Evolutionary conservation across 495 filamentous ascomycete species (phyloP).

Genomic region (Penicillium malachiteum): DNA sequence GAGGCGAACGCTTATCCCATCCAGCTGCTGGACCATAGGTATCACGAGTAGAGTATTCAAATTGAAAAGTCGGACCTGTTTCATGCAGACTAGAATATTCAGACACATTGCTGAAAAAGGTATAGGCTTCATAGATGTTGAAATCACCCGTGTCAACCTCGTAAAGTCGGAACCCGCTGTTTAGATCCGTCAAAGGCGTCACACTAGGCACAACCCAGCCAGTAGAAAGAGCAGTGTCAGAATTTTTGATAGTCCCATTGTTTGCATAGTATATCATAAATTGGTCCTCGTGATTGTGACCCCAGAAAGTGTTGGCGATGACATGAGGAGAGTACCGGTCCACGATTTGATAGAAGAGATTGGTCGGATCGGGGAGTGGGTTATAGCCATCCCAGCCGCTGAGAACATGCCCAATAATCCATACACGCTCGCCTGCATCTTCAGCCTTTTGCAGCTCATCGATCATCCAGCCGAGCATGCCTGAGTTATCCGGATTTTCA

Average conservation of each 20-base stretch:
- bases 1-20: slow-evolving; percentile 48
- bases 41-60: slow-evolving; percentile 58
- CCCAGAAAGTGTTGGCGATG: slow-evolving; percentile 56
- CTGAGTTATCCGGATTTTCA: slow-evolving; percentile 49
- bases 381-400: slow-evolving; percentile 53
- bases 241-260: slow-evolving; percentile 42
- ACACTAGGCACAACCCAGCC: slow-evolving; percentile 55
- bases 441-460: slow-evolving; percentile 53
- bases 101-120: slow-evolving; percentile 51
- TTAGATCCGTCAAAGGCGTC: slow-evolving; percentile 54
- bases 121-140: slow-evolving; percentile 52
- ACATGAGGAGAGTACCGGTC: slow-evolving; percentile 56
- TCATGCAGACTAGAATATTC: slow-evolving; percentile 35
- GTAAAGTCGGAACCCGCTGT: slow-evolving; percentile 55
- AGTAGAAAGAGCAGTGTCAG: slow-evolving; percentile 39
- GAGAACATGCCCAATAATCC: slow-evolving; percentile 56
- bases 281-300: slow-evolving; percentile 57
- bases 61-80: slow-evolving; percentile 43
- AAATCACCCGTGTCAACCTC: slow-evolving; percentile 55
- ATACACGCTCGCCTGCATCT: slow-evolving; percentile 50
- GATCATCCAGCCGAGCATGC: slow-evolving; percentile 51
- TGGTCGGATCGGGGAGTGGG: slow-evolving; percentile 48
- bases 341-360: slow-evolving; percentile 57
- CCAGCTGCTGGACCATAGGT: slow-evolving; percentile 45
- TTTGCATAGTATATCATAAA: slow-evolving; percentile 53